These are phyloP conservation scores for Populus simonii DNA, from an alignment of 345 rosid species.

Conservation along the genomic window DNA sequence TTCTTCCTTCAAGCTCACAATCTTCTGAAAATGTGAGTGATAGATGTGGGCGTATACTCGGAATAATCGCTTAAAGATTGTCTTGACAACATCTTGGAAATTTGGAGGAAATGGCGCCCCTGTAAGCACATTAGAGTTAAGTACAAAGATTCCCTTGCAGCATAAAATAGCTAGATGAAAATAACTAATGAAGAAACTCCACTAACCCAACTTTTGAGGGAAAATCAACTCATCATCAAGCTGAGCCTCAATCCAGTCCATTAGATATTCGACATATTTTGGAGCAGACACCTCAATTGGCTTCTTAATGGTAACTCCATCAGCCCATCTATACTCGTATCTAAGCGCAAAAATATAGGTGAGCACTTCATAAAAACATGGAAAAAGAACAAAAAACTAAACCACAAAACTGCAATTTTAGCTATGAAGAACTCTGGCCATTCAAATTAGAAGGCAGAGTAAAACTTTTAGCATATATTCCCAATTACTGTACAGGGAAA, in stretches of 20 bases:
- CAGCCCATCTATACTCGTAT: conserved; percentile 77
- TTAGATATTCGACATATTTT: conserved; percentile 61
- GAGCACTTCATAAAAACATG: not conserved
- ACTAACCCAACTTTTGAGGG: conserved; percentile 58
- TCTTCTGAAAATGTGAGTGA: conserved; percentile 70
- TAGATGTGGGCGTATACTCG: conserved; percentile 71
- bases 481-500: too few relatives aligned
- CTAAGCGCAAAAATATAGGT: conserved; percentile 18
- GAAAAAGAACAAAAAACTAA: not conserved
- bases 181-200: not conserved
- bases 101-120: conserved; percentile 60
- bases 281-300: conserved; percentile 81
- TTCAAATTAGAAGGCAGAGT: not conserved
- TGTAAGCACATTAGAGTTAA: conserved; percentile 12
- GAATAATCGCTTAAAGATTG: conserved; percentile 61
- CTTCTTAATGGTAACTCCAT: conserved; percentile 64
- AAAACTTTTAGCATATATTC: not conserved
- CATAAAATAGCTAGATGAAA: not conserved
- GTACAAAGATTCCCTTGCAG: not conserved
- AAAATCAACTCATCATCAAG: conserved; percentile 64
- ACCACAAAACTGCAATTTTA: not conserved
- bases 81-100: conserved; percentile 57
- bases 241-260: conserved; percentile 72
- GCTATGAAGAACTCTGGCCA: not conserved
- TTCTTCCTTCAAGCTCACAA: conserved; percentile 65